Conservation (phyloP, 306 rosid species). For the Prinsepia uniflora region DNA sequence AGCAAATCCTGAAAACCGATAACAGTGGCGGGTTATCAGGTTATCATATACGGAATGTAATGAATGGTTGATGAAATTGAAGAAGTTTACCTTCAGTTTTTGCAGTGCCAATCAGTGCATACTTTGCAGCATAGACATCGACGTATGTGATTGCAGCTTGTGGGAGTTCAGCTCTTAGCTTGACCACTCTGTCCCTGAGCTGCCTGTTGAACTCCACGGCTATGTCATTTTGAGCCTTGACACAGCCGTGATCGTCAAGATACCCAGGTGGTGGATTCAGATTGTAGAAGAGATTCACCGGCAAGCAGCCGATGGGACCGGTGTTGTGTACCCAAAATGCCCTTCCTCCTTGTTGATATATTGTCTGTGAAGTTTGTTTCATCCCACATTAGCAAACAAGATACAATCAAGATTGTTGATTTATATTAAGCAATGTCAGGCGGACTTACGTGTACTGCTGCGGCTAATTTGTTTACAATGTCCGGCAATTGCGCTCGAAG, state of each 20-base stretch:
- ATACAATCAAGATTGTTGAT: neutral
- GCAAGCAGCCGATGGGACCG: constrained; percentile 84
- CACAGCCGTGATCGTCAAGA: constrained; percentile 58
- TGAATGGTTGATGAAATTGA: neutral
- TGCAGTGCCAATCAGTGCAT: constrained; percentile 63
- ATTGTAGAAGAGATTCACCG: constrained; percentile 65
- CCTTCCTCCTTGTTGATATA: constrained; percentile 74
- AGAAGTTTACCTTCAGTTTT: constrained; percentile 53
- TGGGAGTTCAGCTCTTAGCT: constrained; percentile 71
- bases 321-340: constrained; percentile 92
- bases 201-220: constrained; percentile 66
- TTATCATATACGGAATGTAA: neutral
- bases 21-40: no score
- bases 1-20: constrained; percentile 49
- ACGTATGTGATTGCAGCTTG: constrained; percentile 81
- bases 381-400: neutral
- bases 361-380: constrained; percentile 37
- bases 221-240: constrained; percentile 65
- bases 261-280: constrained; percentile 53
- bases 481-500: constrained; percentile 65
- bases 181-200: constrained; percentile 59
- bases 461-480: constrained; percentile 66
- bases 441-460: constrained; percentile 64
- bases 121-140: constrained; percentile 77
- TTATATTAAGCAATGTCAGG: neutral